Percentiles rank a stretch among this genome's conserved stretches.
These are phyloP conservation scores for Leccinum boreale DNA, from an alignment of 768 basidiomycete genomes.

Conservation along the genomic window DNA sequence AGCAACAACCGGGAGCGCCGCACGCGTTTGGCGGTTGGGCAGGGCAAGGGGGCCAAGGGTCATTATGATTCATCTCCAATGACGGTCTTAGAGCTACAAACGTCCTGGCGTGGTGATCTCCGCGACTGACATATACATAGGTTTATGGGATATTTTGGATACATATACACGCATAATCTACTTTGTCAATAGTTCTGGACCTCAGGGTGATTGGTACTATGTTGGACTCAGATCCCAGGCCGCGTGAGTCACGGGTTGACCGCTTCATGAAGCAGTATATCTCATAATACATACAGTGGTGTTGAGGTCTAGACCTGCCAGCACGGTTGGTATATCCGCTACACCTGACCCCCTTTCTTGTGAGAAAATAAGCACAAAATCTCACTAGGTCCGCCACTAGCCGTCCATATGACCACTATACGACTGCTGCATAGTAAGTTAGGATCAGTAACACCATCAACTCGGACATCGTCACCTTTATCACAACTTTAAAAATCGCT, in stretches of 20 bases:
- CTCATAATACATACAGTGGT: too few relatives aligned
- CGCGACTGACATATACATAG: neutral
- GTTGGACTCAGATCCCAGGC: neutral
- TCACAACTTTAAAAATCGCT: neutral
- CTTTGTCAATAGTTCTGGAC: neutral
- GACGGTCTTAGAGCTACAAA: neutral
- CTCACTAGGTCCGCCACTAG: neutral
- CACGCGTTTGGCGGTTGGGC: slow-evolving; percentile 19
- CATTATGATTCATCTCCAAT: slow-evolving; percentile 9
- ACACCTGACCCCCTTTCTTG: too few relatives aligned
- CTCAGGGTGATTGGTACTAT: neutral
- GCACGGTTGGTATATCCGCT: too few relatives aligned
- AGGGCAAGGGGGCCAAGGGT: slow-evolving; percentile 12
- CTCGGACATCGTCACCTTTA: neutral
- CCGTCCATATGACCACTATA: too few relatives aligned
- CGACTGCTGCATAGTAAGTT: neutral
- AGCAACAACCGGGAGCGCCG: slow-evolving; percentile 19
- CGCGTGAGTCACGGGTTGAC: neutral
- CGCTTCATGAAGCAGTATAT: neutral
- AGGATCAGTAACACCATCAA: neutral
- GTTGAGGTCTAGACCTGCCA: neutral
- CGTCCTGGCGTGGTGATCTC: neutral
- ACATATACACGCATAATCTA: neutral
- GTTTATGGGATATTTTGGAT: slow-evolving; percentile 1
- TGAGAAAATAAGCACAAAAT: too few relatives aligned